Evolutionary conservation across 768 basidiomycete genomes (phyloP).

Genomic region (Russula griseocarnosa): DNA sequence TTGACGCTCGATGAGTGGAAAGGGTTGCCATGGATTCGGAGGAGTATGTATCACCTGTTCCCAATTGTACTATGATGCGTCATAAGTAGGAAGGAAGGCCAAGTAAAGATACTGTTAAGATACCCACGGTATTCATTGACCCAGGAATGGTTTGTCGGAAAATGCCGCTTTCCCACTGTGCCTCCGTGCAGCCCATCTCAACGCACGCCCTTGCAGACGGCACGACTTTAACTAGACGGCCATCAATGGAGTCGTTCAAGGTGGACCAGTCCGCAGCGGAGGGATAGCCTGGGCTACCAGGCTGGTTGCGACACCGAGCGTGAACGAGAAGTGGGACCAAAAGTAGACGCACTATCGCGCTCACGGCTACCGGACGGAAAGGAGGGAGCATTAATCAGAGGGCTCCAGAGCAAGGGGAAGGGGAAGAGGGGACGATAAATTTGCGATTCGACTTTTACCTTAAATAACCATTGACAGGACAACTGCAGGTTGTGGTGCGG

Average conservation of each 20-base stretch:
- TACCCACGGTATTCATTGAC: constrained; percentile 23
- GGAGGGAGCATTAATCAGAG: not conserved
- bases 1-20: not conserved
- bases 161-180: constrained; percentile 23
- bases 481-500: not conserved
- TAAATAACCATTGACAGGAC: not conserved
- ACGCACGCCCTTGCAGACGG: constrained; percentile 21
- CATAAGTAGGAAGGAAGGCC: not conserved
- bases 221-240: constrained; percentile 18
- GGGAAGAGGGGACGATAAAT: not conserved
- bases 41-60: constrained; percentile 16
- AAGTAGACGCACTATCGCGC: not conserved
- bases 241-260: constrained; percentile 19
- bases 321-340: not conserved
- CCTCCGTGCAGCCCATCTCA: constrained; percentile 17
- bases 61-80: constrained; percentile 23
- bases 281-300: constrained; percentile 24
- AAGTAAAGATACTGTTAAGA: not conserved
- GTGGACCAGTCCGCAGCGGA: constrained; percentile 14
- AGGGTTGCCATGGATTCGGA: too few relatives aligned
- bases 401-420: not conserved
- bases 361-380: not conserved
- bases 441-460: not conserved
- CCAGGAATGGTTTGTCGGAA: constrained; percentile 25
- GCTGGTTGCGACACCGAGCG: constrained; percentile 25